Evolutionary conservation across 768 basidiomycete genomes (phyloP).

Genomic region (Lyophyllum semitale): DNA sequence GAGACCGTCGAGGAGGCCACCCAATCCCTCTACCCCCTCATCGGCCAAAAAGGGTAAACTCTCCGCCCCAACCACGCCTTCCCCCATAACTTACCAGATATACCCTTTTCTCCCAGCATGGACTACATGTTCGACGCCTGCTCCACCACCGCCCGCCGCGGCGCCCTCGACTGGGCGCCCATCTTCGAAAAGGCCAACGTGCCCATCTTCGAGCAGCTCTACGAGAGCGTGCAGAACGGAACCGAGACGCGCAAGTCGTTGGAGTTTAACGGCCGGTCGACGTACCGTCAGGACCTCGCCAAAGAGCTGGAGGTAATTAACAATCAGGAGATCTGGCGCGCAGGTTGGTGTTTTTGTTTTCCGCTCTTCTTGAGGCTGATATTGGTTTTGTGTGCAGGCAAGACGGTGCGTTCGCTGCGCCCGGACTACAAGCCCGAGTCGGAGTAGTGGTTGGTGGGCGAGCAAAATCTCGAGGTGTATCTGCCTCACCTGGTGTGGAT

Average conservation of each 20-base stretch:
- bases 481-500: neutral
- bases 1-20: conserved; percentile 99
- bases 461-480: neutral
- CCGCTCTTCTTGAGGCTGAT: neutral
- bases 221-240: conserved; percentile 92
- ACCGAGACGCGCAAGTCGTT: conserved; percentile 97
- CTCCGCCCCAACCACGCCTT: neutral
- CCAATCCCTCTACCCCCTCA: conserved; percentile 95
- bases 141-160: conserved; percentile 98
- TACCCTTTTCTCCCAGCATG: conserved; percentile 57
- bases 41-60: conserved; percentile 91
- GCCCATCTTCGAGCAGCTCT: conserved; percentile 93
- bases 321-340: conserved; percentile 98
- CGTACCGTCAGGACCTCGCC: conserved; percentile 91
- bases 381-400: conserved; percentile 50
- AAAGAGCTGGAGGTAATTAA: conserved; percentile 94
- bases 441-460: conserved; percentile 11
- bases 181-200: conserved; percentile 93
- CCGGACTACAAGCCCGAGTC: conserved; percentile 79
- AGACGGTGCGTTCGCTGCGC: conserved; percentile 87
- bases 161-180: conserved; percentile 99
- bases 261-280: conserved; percentile 90
- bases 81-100: neutral
- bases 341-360: conserved; percentile 50
- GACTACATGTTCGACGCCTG: conserved; percentile 99